Percentiles rank a stretch among this genome's conserved stretches.
Evolutionary conservation across 1,284 basidiomycete species (phyloP).

Genomic region (Vanrija sp.): DNA sequence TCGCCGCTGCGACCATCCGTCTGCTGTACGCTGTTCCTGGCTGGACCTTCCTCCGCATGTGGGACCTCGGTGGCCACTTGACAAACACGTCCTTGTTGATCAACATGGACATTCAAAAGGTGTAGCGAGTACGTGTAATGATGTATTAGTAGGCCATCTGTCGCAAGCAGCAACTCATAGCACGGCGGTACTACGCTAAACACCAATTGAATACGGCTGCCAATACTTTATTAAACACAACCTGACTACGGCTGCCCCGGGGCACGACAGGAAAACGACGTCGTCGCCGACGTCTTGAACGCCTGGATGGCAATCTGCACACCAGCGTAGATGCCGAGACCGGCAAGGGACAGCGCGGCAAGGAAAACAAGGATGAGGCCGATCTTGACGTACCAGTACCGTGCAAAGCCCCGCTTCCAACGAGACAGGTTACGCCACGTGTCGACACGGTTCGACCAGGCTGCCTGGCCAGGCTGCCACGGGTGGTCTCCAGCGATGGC

Average conservation of each 20-base stretch:
- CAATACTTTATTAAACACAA: too few species aligned
- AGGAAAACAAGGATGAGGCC: slow-evolving; percentile 4
- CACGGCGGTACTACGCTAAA: too few species aligned
- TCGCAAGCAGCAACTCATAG: background rate
- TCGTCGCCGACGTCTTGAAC: slow-evolving; percentile 4
- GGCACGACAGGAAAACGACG: slow-evolving; percentile 15
- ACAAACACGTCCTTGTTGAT: slow-evolving; percentile 10
- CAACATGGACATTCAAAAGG: slow-evolving; percentile 7
- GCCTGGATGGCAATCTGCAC: slow-evolving; percentile 4
- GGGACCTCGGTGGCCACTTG: slow-evolving; percentile 10
- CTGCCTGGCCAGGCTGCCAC: slow-evolving; percentile 16
- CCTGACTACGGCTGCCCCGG: slow-evolving; percentile 11
- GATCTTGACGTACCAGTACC: slow-evolving; percentile 18
- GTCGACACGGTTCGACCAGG: slow-evolving; percentile 16
- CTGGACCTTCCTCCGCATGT: slow-evolving; percentile 14
- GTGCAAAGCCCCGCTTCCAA: slow-evolving; percentile 17
- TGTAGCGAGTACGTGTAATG: too few species aligned
- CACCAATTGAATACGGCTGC: too few species aligned
- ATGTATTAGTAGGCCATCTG: background rate
- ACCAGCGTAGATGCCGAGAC: slow-evolving; percentile 16
- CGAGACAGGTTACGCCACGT: slow-evolving; percentile 10
- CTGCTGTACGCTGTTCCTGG: slow-evolving; percentile 12
- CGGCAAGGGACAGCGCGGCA: slow-evolving; percentile 8
- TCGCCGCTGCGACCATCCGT: slow-evolving; percentile 5
- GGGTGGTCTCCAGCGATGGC: slow-evolving; percentile 8